Conservation (phyloP, 768 basidiomycete genomes). For the Rhizopogon vesiculosus region DNA sequence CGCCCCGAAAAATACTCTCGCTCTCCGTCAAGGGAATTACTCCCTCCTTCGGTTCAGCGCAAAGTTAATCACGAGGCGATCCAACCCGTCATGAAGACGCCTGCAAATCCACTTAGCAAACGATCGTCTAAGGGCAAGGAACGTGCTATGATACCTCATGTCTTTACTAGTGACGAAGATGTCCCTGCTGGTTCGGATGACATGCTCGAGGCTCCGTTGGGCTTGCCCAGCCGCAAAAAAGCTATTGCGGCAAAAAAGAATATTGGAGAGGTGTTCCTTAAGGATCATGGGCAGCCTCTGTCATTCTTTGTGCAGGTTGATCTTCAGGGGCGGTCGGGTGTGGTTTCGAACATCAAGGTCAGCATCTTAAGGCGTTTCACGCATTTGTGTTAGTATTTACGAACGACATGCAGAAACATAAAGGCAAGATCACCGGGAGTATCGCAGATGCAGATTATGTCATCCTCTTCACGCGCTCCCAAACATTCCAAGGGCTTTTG, state of each 20-base stretch:
- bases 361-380: constrained; percentile 6
- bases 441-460: constrained; percentile 57
- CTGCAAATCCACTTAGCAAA: constrained; percentile 11
- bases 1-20: constrained; percentile 4
- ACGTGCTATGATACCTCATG: constrained; percentile 13
- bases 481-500: constrained; percentile 46
- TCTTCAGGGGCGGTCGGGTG: constrained; percentile 43
- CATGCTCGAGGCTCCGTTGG: not conserved
- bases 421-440: constrained; percentile 52
- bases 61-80: constrained; percentile 8
- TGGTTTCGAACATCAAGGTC: constrained; percentile 61
- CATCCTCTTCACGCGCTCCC: constrained; percentile 49
- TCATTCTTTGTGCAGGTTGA: constrained; percentile 70
- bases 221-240: not conserved
- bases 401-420: constrained; percentile 47
- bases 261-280: constrained; percentile 38
- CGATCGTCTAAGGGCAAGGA: constrained; percentile 26
- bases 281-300: constrained; percentile 36
- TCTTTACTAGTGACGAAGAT: constrained; percentile 12
- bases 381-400: not conserved
- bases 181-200: constrained; percentile 4
- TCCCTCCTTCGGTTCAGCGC: constrained; percentile 13
- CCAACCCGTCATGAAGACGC: constrained; percentile 10
- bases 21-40: constrained; percentile 2
- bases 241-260: constrained; percentile 13